Percentiles rank a stretch among this genome's conserved stretches.
These are phyloP conservation scores for Trichosporon coremiiforme DNA, from an alignment of 1,284 basidiomycete genomes.

Conservation along the genomic window DNA sequence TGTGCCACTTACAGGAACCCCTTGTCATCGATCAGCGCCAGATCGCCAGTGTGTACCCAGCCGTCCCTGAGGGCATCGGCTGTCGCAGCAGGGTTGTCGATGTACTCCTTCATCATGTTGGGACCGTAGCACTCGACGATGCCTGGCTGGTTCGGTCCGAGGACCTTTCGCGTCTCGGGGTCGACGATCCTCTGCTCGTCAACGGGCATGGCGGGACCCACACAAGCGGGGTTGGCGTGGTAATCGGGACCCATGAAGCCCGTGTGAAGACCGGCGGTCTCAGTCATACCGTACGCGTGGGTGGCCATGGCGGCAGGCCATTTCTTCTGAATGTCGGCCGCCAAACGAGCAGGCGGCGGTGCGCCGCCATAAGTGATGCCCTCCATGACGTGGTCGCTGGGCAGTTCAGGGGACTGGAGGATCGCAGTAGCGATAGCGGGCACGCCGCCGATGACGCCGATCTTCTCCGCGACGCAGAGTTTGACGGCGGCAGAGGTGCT, in stretches of 20 bases:
- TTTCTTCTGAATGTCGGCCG: conserved; percentile 39
- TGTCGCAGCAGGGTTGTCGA: conserved; percentile 34
- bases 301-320: conserved; percentile 39
- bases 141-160: conserved; percentile 37
- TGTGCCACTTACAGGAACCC: conserved; percentile 41
- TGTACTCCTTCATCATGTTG: conserved; percentile 48
- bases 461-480: conserved; percentile 40
- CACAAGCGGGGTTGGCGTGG: conserved; percentile 27
- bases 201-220: conserved; percentile 45
- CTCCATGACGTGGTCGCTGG: conserved; percentile 36
- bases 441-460: conserved; percentile 49
- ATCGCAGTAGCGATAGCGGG: conserved; percentile 48
- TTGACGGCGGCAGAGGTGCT: conserved; percentile 40
- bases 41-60: conserved; percentile 54
- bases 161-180: conserved; percentile 33
- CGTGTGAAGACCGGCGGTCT: conserved; percentile 50
- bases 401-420: conserved; percentile 43
- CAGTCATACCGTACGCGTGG: conserved; percentile 52
- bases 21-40: conserved; percentile 42
- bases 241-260: conserved; percentile 48
- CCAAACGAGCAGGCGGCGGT: conserved; percentile 44
- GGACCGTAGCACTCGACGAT: conserved; percentile 43
- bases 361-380: conserved; percentile 52
- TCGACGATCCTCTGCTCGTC: conserved; percentile 44
- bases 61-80: conserved; percentile 40